Base-by-base conservation (phyloP, 2,329 filamentous ascomycete species). In the Aspergillus phoenicis region DNA sequence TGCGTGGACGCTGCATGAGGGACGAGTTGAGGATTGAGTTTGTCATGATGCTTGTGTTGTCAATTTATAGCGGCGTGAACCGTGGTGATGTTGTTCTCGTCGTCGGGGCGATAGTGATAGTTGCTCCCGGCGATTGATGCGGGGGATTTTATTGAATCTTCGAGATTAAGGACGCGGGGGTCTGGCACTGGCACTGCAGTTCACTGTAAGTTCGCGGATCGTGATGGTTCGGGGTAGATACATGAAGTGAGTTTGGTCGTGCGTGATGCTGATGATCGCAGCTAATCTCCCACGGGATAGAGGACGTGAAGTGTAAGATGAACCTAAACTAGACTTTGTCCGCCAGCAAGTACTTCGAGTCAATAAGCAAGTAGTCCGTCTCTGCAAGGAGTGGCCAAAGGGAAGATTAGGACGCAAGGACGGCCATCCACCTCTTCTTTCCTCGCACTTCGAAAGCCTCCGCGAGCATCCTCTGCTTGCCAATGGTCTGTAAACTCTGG, bases 161-260 rank as follows among this genome's bases (percentile, higher is more conserved):
- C 47, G 28, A 47, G 53, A 56, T 56, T 47, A 47, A 6, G n/a
- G 53, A 56, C 39, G 53, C 53, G 36, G 39, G 53, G 51, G 30
- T 38, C 30, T 39, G 24, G 17, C 11, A 24, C 17, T 24, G 17
- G 30, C 17, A 28, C 36, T 41, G 52, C 36, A 41, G 22, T n/a
- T n/a, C 20, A 43, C 33, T 20, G 52, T 38, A 15, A 20, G 20
- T 45, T 43, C 11, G 52, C 8, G 39, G 17, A 56, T 56, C 43
- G 53, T 36, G 53, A 56, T 56, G 26, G 53, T 11, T 26, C 5
- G 26, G 30, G 39, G 39, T 11, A n/a, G n/a, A n/a, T n/a, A 56
- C 53, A 47, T 17, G 3, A 51, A 15, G 47, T 30, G 47, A 51
- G 15, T 6, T 51, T 28, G 45, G 26, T 22, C 26, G 24, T 51